Base-by-base conservation (phyloP, 345 rosid species). In the Orychophragmus violaceus region DNA sequence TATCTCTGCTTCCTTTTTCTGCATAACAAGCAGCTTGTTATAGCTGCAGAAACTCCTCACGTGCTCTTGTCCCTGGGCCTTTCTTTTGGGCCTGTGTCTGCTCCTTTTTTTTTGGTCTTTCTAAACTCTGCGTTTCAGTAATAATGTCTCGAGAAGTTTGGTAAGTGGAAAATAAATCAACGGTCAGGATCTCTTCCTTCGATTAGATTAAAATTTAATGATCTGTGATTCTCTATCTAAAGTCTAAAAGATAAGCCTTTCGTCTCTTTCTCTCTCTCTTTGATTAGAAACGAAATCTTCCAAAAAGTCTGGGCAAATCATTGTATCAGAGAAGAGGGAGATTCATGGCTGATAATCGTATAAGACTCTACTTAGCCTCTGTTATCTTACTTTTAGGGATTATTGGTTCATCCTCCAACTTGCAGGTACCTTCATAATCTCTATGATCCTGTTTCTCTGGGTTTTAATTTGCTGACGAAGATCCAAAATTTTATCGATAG, bases 361-460 rank as follows among this genome's bases (percentile, higher is more conserved):
- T 39, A 17, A 39, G 5, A 8, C 1, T 39, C 45, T 14, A 39
- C 45, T 39, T 39, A 39, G 45, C 45, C 5, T n/a, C 3, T 39
- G 45, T 14, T 39, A 39, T 39, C 17, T 39, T 39, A 21, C 41
- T 76, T 53, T 24, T 76, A 32, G 79, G 59, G 32, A 8, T 58
- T 46, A 13, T 71, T 4, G 4, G 52, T 52, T 64, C 71, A 41
- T 36, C 65, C 14, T 56, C 53, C 55, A 55, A 16, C 59, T 70
- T 62, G 25, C 69, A 72, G 79, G 78, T 66, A 62, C 35, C 53
- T 67, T 57, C 49, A 30, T 9, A 2, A 52, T 30, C 36, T 42
- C 13, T 45, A 2, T 50, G 3, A 12, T 13, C 10, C 55, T 14
- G 29, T 10, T 41, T 53, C 46, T 35, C 1, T 13, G 18, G n/a